phyloP scores from a whole-genome alignment of 495 filamentous ascomycete genomes.

The Daldinia loculata region DNA sequence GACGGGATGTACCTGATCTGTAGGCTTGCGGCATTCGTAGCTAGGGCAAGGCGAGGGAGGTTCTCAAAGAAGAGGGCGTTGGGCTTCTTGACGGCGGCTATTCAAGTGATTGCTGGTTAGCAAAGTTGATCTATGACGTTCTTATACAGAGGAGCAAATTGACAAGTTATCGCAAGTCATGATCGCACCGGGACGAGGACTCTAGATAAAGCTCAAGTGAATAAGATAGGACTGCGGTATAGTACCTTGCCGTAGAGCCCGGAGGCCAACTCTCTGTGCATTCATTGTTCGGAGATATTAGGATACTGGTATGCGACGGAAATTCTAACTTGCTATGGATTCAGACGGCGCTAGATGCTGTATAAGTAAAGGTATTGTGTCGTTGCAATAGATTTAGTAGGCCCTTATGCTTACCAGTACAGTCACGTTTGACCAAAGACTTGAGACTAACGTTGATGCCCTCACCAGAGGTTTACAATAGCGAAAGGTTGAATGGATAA shows the following conservation, averaged over 20 bases:
- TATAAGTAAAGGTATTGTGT: neutral
- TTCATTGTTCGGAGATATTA: constrained; percentile 57
- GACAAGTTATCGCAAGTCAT: constrained; percentile 2
- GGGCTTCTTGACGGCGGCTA: constrained; percentile 58
- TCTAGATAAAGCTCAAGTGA: neutral
- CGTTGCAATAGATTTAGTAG: neutral
- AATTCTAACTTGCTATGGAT: constrained; percentile 18
- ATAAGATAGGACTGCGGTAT: constrained; percentile 41
- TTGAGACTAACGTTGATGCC: constrained; percentile 9
- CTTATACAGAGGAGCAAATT: neutral
- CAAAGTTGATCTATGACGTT: constrained; percentile 8
- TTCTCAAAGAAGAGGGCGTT: constrained; percentile 51
- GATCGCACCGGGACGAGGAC: too few relatives aligned
- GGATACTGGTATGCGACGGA: constrained; percentile 5
- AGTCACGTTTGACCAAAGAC: constrained; percentile 3
- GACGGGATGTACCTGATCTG: constrained; percentile 62
- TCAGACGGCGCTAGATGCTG: neutral
- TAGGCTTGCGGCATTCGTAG: constrained; percentile 54
- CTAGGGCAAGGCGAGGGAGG: constrained; percentile 52
- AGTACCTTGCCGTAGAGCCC: constrained; percentile 74
- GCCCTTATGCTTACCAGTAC: neutral
- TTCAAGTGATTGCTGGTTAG: constrained; percentile 19
- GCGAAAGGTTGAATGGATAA: constrained; percentile 29
- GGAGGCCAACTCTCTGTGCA: constrained; percentile 70
- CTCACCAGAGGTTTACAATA: constrained; percentile 23